Conservation (phyloP, 148 eudicot genomes). For the Salicornia ramosissima region DNA sequence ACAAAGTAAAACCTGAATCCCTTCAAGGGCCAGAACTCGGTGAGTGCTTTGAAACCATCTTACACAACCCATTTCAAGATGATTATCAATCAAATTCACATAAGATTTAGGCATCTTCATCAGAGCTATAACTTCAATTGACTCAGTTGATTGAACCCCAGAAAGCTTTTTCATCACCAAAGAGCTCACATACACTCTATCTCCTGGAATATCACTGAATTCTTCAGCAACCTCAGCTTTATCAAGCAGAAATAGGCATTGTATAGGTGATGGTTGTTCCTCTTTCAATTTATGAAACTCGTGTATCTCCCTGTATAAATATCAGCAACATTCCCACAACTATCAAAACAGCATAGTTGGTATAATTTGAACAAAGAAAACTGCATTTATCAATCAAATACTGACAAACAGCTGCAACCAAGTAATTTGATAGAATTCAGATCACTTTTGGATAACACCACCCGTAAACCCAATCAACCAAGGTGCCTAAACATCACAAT, state of each 20-base stretch:
- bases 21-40: conserved; percentile 86
- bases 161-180: conserved; percentile 75
- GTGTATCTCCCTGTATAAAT: conserved; percentile 60
- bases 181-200: conserved; percentile 52
- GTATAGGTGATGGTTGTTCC: conserved; percentile 30
- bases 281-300: conserved; percentile 38
- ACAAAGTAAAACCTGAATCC: conserved; percentile 61
- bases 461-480: not conserved
- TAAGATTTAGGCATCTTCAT: conserved; percentile 67
- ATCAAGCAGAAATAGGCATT: conserved; percentile 69
- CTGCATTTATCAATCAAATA: not conserved
- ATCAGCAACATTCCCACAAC: not conserved
- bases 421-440: not conserved
- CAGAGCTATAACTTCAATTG: conserved; percentile 67
- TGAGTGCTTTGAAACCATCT: conserved; percentile 44
- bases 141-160: conserved; percentile 79
- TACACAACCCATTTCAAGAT: conserved; percentile 31
- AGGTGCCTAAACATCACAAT: not conserved
- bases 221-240: conserved; percentile 49
- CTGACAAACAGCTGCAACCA: not conserved
- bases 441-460: not conserved
- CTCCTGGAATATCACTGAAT: conserved; percentile 35
- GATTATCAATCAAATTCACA: conserved; percentile 36
- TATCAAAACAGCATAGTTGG: not conserved
- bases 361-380: conserved; percentile 1